A percentile compares a stretch with the other conserved stretches of the same genome.
Conservation (phyloP, 192 early-diverging fungal genomes). For the Coemansia erecta region DNA sequence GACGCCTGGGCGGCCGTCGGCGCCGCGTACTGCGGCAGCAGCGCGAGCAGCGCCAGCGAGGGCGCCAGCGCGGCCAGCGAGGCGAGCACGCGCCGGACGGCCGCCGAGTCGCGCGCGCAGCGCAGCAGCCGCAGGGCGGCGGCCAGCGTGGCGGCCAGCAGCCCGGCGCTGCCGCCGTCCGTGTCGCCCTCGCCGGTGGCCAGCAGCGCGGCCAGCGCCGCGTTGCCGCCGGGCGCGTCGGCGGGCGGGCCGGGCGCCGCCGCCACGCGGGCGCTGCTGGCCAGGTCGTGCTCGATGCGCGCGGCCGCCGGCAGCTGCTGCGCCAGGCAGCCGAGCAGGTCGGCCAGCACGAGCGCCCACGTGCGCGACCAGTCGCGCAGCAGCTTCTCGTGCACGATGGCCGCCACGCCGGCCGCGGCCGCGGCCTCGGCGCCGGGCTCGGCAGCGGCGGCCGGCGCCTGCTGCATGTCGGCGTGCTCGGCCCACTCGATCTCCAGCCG, state of each 20-base stretch:
- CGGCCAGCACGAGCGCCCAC: constrained; percentile 26
- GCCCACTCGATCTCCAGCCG: constrained; percentile 22
- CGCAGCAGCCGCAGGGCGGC: constrained; percentile 11
- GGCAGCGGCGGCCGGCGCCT: background rate
- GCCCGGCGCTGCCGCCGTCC: too few species aligned
- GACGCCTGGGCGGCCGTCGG: constrained; percentile 38
- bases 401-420: constrained; percentile 21
- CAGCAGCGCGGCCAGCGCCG: constrained; percentile 10
- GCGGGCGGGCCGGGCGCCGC: too few species aligned
- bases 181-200: background rate
- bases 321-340: constrained; percentile 12
- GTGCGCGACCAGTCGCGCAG: constrained; percentile 46
- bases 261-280: constrained; percentile 10
- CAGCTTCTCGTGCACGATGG: constrained; percentile 32
- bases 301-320: constrained; percentile 27
- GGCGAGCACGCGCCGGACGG: constrained; percentile 8
- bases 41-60: constrained; percentile 16
- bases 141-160: constrained; percentile 13
- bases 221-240: too few species aligned
- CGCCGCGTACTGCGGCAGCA: constrained; percentile 26
- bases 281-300: constrained; percentile 38
- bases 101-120: constrained; percentile 19
- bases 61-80: constrained; percentile 20
- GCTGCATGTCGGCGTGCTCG: constrained; percentile 1
- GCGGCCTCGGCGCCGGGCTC: background rate